Evolutionary conservation across 2,329 filamentous ascomycete species (phyloP), one percentile per base, ranked within the genome.

Genomic region (Sporothrix brasiliensis): DNA sequence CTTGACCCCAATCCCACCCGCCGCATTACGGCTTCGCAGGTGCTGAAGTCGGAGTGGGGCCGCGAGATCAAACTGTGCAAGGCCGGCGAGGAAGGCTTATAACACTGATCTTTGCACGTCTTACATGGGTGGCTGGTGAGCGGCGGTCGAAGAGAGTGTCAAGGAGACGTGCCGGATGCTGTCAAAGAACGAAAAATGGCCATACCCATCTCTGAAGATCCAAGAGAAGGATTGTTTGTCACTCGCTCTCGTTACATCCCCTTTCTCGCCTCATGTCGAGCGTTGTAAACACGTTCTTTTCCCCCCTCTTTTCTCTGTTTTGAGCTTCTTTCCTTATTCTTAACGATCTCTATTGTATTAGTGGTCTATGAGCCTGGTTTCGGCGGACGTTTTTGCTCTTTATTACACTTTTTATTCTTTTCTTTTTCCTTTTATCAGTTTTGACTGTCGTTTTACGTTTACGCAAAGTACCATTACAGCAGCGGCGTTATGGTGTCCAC

Each of bases 11-110:
- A 97, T 79, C 93, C 95, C 34, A 88, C 88, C 70, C 91, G 95
- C 74, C 92, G 95, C 76, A 94, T 99, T 79, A 97, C 93, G 41
- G 94, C 95, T 71, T 94, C 94, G 53, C 95, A 99, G 82, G 93
- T 98, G 70, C 88, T 99, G 77, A 97, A 97, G 81, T 98, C 94
- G 4, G 95, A 99, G 83, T 99, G 95, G 95, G 93, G 95, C 75
- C 92, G 95, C 75, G 94, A 97, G 81, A 97, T 98, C 81, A 97
- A 94, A 82, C 87, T 98, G 71, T 99, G 95, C 84, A 95, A 94
- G 81, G 94, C 95, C 72, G 95, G 94, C 75, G 92, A 98, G 81
- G 94, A 98, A 85, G 95, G 95, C 81, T 66, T 66, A 66, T 66
- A 27, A 66, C 44, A 53, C 63, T 27, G n/a, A 3, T 19, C 11